These are phyloP conservation scores for Metarhizium robertsii DNA, from an alignment of 2,329 filamentous ascomycete species.

Conservation along the genomic window DNA sequence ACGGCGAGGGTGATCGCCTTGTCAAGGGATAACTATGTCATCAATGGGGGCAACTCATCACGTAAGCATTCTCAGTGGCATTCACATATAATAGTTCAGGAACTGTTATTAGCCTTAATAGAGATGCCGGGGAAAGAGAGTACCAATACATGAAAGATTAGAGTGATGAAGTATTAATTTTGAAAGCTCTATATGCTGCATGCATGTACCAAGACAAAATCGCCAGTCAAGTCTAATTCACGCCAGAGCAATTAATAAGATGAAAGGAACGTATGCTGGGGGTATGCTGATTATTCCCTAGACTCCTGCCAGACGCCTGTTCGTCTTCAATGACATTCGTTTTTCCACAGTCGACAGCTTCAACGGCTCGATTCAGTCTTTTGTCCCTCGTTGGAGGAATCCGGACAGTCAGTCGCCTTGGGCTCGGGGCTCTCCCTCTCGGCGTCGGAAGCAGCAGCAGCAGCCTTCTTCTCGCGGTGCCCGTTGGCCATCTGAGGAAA, in stretches of 20 bases:
- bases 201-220: neutral
- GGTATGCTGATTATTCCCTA: neutral
- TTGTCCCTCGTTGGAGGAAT: constrained; percentile 18
- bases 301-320: too few relatives aligned
- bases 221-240: neutral
- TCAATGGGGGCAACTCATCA: neutral
- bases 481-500: constrained; percentile 43
- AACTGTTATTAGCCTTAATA: too few relatives aligned
- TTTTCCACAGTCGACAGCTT: neutral
- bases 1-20: constrained; percentile 34
- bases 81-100: neutral
- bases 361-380: neutral
- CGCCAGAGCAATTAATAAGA: neutral
- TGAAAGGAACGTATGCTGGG: too few relatives aligned
- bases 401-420: constrained; percentile 15
- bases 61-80: neutral
- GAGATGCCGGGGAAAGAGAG: too few relatives aligned
- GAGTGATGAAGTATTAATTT: neutral
- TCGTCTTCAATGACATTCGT: neutral
- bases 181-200: neutral
- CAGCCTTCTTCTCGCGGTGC: constrained; percentile 13
- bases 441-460: neutral
- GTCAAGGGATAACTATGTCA: constrained; percentile 26
- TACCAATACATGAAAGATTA: too few relatives aligned
- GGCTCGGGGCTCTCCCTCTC: constrained; percentile 2